Evolutionary conservation across 352 stramenopile species (phyloP).

Genomic region (Albugo laibachii): DNA sequence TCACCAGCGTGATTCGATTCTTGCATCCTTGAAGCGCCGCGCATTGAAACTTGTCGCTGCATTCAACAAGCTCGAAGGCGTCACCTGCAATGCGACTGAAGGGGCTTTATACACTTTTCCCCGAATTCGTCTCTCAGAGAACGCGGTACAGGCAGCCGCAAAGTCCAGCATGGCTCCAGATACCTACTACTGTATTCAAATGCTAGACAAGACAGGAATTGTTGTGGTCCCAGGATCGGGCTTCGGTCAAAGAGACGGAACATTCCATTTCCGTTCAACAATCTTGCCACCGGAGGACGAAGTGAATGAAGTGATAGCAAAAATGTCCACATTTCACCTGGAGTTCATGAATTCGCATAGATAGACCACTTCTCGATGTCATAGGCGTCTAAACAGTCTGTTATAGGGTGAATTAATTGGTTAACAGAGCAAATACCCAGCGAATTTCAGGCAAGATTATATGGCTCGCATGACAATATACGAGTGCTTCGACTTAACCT

Average conservation of each 20-base stretch:
- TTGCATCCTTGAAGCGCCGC: constrained; percentile 86
- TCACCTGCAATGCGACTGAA: constrained; percentile 92
- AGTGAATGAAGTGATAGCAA: constrained; percentile 88
- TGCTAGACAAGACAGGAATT: constrained; percentile 94
- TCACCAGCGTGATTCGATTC: constrained; percentile 83
- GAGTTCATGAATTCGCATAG: constrained; percentile 92
- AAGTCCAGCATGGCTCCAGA: constrained; percentile 74
- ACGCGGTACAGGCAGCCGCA: constrained; percentile 68
- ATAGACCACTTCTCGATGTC: constrained; percentile 9
- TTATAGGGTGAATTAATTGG: too few species aligned
- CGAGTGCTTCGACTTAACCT: too few species aligned
- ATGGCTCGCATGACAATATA: too few species aligned
- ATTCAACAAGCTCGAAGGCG: constrained; percentile 90
- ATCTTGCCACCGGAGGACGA: constrained; percentile 95
- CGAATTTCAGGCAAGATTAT: too few species aligned
- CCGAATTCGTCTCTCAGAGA: constrained; percentile 77
- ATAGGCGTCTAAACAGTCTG: too few species aligned
- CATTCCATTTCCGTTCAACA: constrained; percentile 97
- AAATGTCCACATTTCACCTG: constrained; percentile 89
- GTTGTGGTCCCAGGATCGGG: constrained; percentile 95
- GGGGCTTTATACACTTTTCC: constrained; percentile 99
- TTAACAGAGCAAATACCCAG: too few species aligned
- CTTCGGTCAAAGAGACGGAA: constrained; percentile 91
- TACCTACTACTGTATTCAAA: constrained; percentile 91
- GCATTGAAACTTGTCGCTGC: constrained; percentile 84